Evolutionary conservation across 306 rosid genomes (phyloP).

Genomic region (Sophora flavescens): DNA sequence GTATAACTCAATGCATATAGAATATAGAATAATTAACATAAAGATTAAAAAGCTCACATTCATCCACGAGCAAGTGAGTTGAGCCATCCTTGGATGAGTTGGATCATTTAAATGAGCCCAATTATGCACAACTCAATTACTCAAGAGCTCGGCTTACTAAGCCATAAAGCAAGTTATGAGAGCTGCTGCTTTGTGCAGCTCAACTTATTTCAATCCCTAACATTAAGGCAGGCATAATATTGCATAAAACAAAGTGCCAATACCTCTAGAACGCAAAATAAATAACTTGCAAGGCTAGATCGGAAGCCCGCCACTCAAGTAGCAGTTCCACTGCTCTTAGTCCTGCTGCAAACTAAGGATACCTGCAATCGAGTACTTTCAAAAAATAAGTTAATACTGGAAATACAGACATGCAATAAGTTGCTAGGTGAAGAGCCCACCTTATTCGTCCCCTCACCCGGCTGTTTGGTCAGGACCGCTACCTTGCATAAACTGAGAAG

Average conservation of each 20-base stretch:
- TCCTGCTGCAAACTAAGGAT: slow-evolving; percentile 97
- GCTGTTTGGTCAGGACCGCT: slow-evolving; percentile 86
- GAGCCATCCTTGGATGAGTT: not conserved
- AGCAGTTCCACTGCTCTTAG: slow-evolving; percentile 98
- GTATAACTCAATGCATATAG: not conserved
- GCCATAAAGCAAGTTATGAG: slow-evolving; percentile 9
- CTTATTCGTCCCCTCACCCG: slow-evolving; percentile 83
- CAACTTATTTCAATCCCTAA: slow-evolving; percentile 20
- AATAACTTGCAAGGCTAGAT: slow-evolving; percentile 95
- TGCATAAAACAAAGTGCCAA: not conserved
- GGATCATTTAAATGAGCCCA: not conserved
- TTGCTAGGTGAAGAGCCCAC: slow-evolving; percentile 54
- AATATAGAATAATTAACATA: not conserved
- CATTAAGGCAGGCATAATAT: slow-evolving; percentile 16
- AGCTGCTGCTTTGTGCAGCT: not conserved
- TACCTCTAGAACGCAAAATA: slow-evolving; percentile 99
- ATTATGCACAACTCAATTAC: slow-evolving; percentile 26
- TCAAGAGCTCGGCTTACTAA: not conserved
- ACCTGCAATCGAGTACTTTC: slow-evolving; percentile 55
- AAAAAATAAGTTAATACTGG: slow-evolving; percentile 33
- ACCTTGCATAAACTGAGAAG: slow-evolving; percentile 78
- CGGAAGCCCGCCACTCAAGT: slow-evolving; percentile 95
- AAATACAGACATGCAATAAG: slow-evolving; percentile 33
- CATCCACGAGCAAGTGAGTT: not conserved
- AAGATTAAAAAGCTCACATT: not conserved